These are phyloP conservation scores for Cryphonectria carpinicola DNA, from an alignment of 2,329 filamentous ascomycete genomes.

Conservation along the genomic window DNA sequence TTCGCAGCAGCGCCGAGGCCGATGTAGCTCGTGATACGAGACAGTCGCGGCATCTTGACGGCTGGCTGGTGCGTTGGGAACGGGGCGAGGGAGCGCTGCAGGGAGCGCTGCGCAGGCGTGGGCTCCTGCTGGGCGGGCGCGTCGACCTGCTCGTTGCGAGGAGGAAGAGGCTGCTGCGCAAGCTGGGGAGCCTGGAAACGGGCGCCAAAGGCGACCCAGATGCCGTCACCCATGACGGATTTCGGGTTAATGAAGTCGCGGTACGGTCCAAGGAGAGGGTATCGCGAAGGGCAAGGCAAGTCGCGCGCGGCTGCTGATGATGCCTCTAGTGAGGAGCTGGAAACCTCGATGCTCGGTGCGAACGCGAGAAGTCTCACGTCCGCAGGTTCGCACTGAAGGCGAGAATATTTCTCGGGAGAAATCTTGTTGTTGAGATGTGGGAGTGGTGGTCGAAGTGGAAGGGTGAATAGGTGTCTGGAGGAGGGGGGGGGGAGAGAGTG, in stretches of 20 bases:
- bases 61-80: constrained; percentile 9
- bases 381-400: background rate
- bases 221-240: constrained; percentile 20
- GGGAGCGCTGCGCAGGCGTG: constrained; percentile 1
- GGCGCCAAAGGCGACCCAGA: constrained; percentile 17
- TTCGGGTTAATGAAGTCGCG: background rate
- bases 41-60: constrained; percentile 20
- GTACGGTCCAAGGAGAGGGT: background rate
- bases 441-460: background rate
- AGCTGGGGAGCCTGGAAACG: constrained; percentile 19
- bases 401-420: background rate
- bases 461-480: background rate
- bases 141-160: background rate
- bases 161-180: background rate
- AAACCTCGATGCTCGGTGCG: background rate
- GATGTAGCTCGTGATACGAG: constrained; percentile 27
- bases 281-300: background rate
- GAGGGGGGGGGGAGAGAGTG: background rate
- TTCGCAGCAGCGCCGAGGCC: constrained; percentile 20
- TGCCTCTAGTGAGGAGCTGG: background rate
- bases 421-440: background rate
- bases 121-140: background rate
- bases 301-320: background rate
- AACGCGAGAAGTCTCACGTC: background rate
- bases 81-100: constrained; percentile 20